Percentiles rank a stretch among this genome's conserved stretches.
These are phyloP conservation scores for Arabidopsis suecica DNA, from an alignment of 345 rosid species.

Conservation along the genomic window DNA sequence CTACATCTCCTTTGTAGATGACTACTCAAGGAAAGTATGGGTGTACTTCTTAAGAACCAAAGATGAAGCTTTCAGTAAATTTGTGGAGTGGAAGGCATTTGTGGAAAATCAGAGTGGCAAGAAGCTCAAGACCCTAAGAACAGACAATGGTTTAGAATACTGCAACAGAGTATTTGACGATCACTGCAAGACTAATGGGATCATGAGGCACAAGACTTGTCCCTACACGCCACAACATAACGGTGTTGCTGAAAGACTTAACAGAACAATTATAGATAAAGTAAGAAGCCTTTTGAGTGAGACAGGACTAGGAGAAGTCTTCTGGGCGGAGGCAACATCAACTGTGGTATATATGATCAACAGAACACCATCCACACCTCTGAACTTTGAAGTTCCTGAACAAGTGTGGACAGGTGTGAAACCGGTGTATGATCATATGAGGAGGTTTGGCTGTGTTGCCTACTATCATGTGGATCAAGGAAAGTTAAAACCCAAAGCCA, in stretches of 20 bases:
- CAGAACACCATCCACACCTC: background rate
- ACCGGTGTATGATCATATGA: background rate
- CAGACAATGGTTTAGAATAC: background rate
- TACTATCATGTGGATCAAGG: background rate
- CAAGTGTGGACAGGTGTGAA: background rate
- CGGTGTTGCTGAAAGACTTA: background rate
- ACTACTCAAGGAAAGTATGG: background rate
- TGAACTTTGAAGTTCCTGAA: background rate
- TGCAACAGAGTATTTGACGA: background rate
- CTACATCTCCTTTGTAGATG: background rate
- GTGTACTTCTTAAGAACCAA: background rate
- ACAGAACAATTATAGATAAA: background rate
- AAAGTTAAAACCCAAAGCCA: background rate
- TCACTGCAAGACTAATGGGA: background rate
- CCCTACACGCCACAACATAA: background rate
- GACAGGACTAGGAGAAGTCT: rapidly evolving
- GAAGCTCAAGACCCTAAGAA: background rate
- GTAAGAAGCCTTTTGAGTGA: background rate
- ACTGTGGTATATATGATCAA: background rate
- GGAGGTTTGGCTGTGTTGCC: background rate
- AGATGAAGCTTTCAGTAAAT: background rate
- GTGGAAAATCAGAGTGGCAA: background rate
- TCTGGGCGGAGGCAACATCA: background rate
- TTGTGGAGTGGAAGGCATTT: background rate
- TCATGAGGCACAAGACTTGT: background rate